Evolutionary conservation across 768 basidiomycete species (phyloP).

Genomic region (Kwoniella heveanensis): DNA sequence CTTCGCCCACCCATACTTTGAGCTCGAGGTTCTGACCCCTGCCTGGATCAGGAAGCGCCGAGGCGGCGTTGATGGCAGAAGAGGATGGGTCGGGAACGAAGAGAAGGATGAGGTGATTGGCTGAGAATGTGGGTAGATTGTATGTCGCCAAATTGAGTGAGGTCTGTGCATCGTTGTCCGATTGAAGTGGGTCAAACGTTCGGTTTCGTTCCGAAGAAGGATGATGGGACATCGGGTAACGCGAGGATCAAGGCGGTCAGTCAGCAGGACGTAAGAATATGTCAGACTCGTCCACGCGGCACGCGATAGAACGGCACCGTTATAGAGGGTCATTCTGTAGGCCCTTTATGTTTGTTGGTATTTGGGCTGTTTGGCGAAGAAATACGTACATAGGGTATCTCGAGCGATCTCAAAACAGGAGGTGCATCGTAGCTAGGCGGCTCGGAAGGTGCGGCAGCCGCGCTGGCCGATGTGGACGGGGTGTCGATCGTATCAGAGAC

Average conservation of each 20-base stretch:
- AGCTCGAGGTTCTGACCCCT: slow-evolving; percentile 37
- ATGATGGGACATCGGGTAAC: too few species aligned
- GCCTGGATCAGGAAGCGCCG: slow-evolving; percentile 37
- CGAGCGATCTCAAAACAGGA: slow-evolving; percentile 21
- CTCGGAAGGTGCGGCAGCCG: slow-evolving; percentile 6
- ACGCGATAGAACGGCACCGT: too few species aligned
- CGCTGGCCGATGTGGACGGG: slow-evolving; percentile 10
- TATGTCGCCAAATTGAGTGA: slow-evolving; percentile 30
- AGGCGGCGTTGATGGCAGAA: neutral
- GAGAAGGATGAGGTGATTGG: slow-evolving; percentile 38
- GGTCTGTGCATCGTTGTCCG: too few species aligned
- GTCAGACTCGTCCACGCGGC: too few species aligned
- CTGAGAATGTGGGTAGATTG: slow-evolving; percentile 43
- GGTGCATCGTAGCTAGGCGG: slow-evolving; percentile 26
- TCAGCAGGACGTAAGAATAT: too few species aligned
- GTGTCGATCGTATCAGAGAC: slow-evolving; percentile 20
- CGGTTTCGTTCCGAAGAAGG: too few species aligned
- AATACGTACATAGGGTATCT: slow-evolving; percentile 38
- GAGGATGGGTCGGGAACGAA: slow-evolving; percentile 38
- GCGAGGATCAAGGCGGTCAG: too few species aligned
- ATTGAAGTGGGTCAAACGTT: too few species aligned
- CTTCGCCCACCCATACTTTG: slow-evolving; percentile 44
- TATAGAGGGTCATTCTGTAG: too few species aligned
- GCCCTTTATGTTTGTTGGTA: too few species aligned
- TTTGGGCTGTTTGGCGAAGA: too few species aligned